Conservation (phyloP, 2,329 filamentous ascomycete genomes). For the Elsinoe australis region DNA sequence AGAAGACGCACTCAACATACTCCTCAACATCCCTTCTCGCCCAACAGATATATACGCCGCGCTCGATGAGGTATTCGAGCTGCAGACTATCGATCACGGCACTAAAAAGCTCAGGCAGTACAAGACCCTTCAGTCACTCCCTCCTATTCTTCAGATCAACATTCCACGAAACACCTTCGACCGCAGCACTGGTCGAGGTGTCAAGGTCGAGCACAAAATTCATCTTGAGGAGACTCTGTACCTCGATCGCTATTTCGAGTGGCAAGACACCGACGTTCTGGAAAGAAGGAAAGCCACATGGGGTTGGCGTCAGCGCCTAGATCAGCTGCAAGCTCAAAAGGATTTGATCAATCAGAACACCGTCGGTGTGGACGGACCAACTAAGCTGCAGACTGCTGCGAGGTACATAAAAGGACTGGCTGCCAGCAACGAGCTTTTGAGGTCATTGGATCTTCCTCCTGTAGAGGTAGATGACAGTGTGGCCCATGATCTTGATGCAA, state of each 20-base stretch:
- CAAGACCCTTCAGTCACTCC: conserved; percentile 55
- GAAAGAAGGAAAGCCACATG: conserved; percentile 61
- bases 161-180: conserved; percentile 70
- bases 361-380: conserved; percentile 25
- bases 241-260: conserved; percentile 79
- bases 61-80: conserved; percentile 77
- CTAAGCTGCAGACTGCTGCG: conserved; percentile 28
- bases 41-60: conserved; percentile 70
- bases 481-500: conserved; percentile 37
- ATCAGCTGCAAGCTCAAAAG: conserved; percentile 26
- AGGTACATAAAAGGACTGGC: conserved; percentile 40
- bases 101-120: conserved; percentile 49
- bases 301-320: conserved; percentile 60
- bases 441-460: conserved; percentile 29
- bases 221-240: conserved; percentile 74
- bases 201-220: conserved; percentile 71
- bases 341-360: conserved; percentile 23
- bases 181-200: conserved; percentile 44
- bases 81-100: conserved; percentile 61
- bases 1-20: conserved; percentile 56
- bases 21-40: conserved; percentile 51
- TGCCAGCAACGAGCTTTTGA: conserved; percentile 33
- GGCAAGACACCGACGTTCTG: conserved; percentile 54
- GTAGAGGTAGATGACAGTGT: conserved; percentile 39
- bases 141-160: conserved; percentile 80